Base-by-base conservation (phyloP, 345 rosid genomes). In the Citropsis articulata region DNA sequence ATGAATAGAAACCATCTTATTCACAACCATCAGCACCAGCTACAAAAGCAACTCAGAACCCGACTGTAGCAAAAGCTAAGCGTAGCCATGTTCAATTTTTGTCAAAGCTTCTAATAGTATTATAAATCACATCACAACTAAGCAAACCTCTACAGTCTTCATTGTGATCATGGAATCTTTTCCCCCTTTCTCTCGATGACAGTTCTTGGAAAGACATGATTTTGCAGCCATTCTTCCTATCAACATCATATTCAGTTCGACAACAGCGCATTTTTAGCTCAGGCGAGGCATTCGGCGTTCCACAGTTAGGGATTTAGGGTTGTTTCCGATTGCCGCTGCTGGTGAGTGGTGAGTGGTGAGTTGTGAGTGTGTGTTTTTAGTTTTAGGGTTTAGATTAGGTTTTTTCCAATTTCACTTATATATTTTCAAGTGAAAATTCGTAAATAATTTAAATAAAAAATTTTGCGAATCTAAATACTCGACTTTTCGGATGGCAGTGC, bases 161-260 rank as follows among this genome's bases (percentile, higher is more conserved):
- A 87, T 60, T 36, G 91, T 50, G 68, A 95, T 67, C 68, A 83
- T 82, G 69, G 88, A 88, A 80, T 87, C 90, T 89, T 87, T 93
- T 75, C 97, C 76, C 80, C 98, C 97, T 85, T 94, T 89, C 84
- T 90, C 91, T 84, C 93, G 94, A 88, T 53, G 98, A 93, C 71
- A 94, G 85, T 81, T 94, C 98, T 86, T 94, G 97, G 80, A 93
- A 94, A 78, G 98, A 91, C 98, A 91, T 89, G 73, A 94, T 83
- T 87, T 89, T 91, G 82, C 80, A 80, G 61, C 86, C 89, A 83
- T 91, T 91, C 80, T 85, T 89, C 85, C 95, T 84, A 87, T 93
- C 92, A 74, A 89, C 42, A 8, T 7, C 42, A 8, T 8, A 38
- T 38, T 38, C 10, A 38, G 10, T 38, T 38, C 10, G 2, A 8